phyloP scores from a whole-genome alignment of 2,329 filamentous ascomycete species.

The Claviceps paspali region DNA sequence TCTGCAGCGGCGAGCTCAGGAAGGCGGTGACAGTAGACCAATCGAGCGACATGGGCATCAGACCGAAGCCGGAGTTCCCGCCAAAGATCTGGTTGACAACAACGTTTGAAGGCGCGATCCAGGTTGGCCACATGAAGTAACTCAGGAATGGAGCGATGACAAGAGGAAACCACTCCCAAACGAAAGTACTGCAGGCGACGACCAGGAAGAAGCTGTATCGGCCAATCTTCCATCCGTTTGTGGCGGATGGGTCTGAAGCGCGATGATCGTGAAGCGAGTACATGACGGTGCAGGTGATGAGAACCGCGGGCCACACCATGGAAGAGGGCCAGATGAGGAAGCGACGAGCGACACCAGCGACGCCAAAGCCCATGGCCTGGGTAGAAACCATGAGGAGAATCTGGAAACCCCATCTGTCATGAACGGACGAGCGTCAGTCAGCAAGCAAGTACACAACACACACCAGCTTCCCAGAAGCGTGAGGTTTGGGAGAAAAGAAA shows the following conservation, averaged over 20 bases:
- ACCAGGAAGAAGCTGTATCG: slow-evolving; percentile 43
- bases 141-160: slow-evolving; percentile 43
- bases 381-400: slow-evolving; percentile 44
- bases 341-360: slow-evolving; percentile 42
- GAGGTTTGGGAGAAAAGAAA: no score
- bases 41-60: slow-evolving; percentile 52
- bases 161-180: slow-evolving; percentile 44
- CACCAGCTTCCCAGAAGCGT: no score
- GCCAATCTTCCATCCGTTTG: slow-evolving; percentile 42
- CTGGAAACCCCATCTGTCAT: slow-evolving; percentile 32
- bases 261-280: slow-evolving; percentile 49
- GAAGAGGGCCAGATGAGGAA: slow-evolving; percentile 46
- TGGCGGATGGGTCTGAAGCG: slow-evolving; percentile 31
- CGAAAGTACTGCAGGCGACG: slow-evolving; percentile 32
- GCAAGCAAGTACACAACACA: no score
- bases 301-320: slow-evolving; percentile 48
- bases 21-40: slow-evolving; percentile 47
- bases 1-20: slow-evolving; percentile 39
- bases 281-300: slow-evolving; percentile 48
- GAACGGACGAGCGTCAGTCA: slow-evolving; percentile 13
- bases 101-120: slow-evolving; percentile 46
- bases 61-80: slow-evolving; percentile 41
- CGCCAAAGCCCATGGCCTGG: slow-evolving; percentile 47
- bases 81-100: slow-evolving; percentile 52
- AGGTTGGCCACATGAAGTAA: slow-evolving; percentile 44